Conservation (phyloP, 306 rosid genomes). For the Echinosophora koreensis region DNA sequence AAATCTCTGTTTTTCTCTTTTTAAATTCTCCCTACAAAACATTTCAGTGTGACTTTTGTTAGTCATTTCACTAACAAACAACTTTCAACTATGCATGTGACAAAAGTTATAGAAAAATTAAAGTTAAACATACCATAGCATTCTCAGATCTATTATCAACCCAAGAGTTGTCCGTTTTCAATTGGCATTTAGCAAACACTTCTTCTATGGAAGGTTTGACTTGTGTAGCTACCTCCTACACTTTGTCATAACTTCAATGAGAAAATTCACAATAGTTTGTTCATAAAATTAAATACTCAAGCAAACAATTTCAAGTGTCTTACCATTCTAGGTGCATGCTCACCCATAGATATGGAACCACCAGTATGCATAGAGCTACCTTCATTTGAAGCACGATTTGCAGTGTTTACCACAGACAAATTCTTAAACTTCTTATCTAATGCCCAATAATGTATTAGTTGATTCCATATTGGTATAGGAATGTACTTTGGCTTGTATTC, state of each 20-base stretch:
- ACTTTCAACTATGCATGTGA: neutral
- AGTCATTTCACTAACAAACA: no score
- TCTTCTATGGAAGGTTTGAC: neutral
- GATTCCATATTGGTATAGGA: neutral
- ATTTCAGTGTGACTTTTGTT: no score
- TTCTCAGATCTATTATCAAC: neutral
- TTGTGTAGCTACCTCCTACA: neutral
- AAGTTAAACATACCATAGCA: neutral
- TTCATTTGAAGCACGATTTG: neutral
- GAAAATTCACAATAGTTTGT: neutral
- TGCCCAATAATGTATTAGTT: neutral
- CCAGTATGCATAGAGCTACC: neutral
- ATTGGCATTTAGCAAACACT: neutral
- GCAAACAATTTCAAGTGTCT: neutral
- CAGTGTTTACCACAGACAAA: neutral
- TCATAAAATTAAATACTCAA: neutral
- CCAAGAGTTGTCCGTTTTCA: neutral
- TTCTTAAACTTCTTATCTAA: neutral
- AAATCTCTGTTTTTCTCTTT: no score
- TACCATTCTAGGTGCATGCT: conserved; percentile 13
- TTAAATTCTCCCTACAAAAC: no score
- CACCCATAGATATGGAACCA: conserved; percentile 24
- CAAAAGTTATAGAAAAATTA: neutral
- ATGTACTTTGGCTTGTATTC: neutral
- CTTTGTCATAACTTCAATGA: neutral